A percentile compares a stretch with the other conserved stretches of the same genome.
These are phyloP conservation scores for Cadophora luteo-olivacea DNA, from an alignment of 2,329 filamentous ascomycete genomes.

Conservation along the genomic window DNA sequence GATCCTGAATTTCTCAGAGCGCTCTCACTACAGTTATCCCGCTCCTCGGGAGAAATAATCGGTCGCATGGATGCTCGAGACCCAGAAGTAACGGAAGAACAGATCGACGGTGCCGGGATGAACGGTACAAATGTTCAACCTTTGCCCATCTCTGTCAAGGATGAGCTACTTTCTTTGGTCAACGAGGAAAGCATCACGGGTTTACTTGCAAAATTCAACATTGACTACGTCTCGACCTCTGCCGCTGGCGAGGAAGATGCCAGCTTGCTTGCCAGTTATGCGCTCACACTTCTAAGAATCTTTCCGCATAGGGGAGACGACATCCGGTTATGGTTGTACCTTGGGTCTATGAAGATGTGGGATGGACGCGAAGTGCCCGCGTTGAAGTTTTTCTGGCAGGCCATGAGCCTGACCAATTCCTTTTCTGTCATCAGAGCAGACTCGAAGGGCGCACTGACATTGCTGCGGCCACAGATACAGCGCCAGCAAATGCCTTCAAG, in stretches of 20 bases:
- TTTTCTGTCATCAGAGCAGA: constrained; percentile 63
- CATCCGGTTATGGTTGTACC: constrained; percentile 92
- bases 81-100: constrained; percentile 46
- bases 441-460: constrained; percentile 61
- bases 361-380: constrained; percentile 60
- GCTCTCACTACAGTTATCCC: constrained; percentile 60
- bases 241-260: constrained; percentile 56
- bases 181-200: constrained; percentile 75
- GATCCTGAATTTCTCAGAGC: constrained; percentile 55
- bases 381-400: constrained; percentile 86
- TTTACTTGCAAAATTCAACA: constrained; percentile 43
- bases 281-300: constrained; percentile 81
- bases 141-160: constrained; percentile 64
- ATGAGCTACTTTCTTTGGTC: constrained; percentile 73
- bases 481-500: constrained; percentile 20
- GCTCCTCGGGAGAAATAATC: constrained; percentile 58
- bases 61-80: constrained; percentile 54
- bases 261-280: constrained; percentile 82
- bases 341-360: constrained; percentile 57
- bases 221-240: constrained; percentile 40
- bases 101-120: constrained; percentile 35
- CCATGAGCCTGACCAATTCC: constrained; percentile 61
- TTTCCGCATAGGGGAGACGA: constrained; percentile 85
- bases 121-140: constrained; percentile 34
- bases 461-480: constrained; percentile 47